Conservation (phyloP, 1,284 basidiomycete genomes). For the Cerioporus squamosus region DNA sequence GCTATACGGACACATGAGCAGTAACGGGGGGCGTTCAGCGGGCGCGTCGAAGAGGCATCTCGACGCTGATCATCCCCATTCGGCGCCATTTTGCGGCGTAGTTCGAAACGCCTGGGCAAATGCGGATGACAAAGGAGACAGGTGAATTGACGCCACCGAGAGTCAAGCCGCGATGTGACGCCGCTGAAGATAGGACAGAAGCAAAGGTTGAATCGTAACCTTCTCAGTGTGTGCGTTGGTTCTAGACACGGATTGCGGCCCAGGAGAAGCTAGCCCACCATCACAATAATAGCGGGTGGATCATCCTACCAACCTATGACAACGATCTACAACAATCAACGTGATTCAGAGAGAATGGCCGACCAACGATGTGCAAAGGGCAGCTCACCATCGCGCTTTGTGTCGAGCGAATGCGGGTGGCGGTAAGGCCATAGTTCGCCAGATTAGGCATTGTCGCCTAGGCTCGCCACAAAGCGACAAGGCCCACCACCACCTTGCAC, state of each 20-base stretch:
- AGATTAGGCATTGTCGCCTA: background rate
- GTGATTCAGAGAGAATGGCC: no score
- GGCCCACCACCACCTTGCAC: background rate
- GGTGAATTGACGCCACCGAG: conserved; percentile 1
- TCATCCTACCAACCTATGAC: no score
- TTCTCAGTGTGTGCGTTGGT: background rate
- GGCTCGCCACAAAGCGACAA: background rate
- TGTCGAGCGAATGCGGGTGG: no score
- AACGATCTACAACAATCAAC: no score
- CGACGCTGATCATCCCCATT: conserved; percentile 21
- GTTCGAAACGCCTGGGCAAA: background rate
- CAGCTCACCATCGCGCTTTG: no score
- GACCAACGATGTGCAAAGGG: no score
- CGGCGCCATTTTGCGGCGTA: conserved; percentile 9
- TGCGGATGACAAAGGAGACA: background rate
- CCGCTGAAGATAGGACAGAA: conserved; percentile 1
- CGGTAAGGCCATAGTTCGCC: background rate
- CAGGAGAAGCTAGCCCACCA: no score
- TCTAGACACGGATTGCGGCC: background rate
- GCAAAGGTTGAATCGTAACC: background rate
- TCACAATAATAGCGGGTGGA: no score
- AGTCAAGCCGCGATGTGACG: background rate
- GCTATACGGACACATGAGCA: conserved; percentile 9
- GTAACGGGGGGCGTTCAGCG: background rate
- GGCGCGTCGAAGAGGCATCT: conserved; percentile 6